Percentiles rank a stretch among this genome's conserved stretches.
Conservation (phyloP, 441 rosid species). For the Pelargonium exstipulatum region DNA sequence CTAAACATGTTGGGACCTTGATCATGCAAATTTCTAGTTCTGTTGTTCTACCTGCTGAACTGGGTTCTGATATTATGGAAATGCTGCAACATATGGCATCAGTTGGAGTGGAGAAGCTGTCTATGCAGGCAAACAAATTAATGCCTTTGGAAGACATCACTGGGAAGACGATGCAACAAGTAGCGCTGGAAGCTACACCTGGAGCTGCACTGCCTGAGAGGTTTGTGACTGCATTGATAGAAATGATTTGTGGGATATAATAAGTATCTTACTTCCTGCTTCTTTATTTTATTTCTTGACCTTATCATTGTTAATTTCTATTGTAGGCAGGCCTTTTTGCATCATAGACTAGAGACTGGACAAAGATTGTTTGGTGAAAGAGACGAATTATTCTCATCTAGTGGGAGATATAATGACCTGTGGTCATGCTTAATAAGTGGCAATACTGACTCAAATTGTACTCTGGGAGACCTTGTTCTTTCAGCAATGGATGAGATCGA, state of each 20-base stretch:
- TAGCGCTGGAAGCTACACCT: slow-evolving; percentile 29
- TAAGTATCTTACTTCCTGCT: slow-evolving; percentile 1
- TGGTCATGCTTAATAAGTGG: slow-evolving; percentile 13
- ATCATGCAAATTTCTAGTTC: slow-evolving; percentile 56
- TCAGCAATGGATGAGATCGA: slow-evolving; percentile 48
- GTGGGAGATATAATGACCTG: slow-evolving; percentile 12
- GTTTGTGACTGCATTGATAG: slow-evolving; percentile 30
- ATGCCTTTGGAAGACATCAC: slow-evolving; percentile 66
- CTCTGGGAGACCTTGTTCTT: slow-evolving; percentile 36
- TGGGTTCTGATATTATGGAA: slow-evolving; percentile 52
- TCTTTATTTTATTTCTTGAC: slow-evolving; percentile 8
- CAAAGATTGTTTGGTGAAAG: slow-evolving; percentile 19
- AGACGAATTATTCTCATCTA: slow-evolving; percentile 22
- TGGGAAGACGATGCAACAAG: slow-evolving; percentile 52
- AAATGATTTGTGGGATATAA: neutral
- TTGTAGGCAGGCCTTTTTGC: slow-evolving; percentile 26
- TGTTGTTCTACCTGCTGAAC: slow-evolving; percentile 45
- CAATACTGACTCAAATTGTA: slow-evolving; percentile 26
- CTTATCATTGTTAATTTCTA: slow-evolving; percentile 17
- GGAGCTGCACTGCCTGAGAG: slow-evolving; percentile 24
- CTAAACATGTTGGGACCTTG: slow-evolving; percentile 41
- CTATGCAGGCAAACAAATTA: slow-evolving; percentile 34
- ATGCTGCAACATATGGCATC: slow-evolving; percentile 52
- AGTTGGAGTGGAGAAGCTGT: slow-evolving; percentile 41
- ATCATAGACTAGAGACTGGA: slow-evolving; percentile 24